These are phyloP conservation scores for Verticillium tricorpus DNA, from an alignment of 2,329 filamentous ascomycete genomes.

Conservation along the genomic window DNA sequence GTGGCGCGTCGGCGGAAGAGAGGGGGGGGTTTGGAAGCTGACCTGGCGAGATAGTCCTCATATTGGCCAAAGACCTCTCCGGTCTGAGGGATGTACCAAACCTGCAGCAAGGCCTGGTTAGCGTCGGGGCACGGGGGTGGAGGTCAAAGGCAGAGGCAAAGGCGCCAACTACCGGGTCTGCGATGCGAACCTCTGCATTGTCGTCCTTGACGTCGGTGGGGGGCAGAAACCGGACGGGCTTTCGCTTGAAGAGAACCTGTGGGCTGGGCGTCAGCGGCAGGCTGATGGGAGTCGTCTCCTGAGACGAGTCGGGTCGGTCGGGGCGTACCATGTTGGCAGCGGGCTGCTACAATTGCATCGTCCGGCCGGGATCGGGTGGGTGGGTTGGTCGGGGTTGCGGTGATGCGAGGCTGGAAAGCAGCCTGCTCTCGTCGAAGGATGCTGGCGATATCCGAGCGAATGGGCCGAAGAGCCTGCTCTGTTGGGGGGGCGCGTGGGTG, in stretches of 20 bases:
- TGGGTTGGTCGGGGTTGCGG: constrained; percentile 4
- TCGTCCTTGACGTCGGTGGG: constrained; percentile 72
- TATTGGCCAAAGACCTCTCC: constrained; percentile 87
- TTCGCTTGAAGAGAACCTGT: constrained; percentile 93
- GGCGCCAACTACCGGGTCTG: not conserved
- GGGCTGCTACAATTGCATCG: constrained; percentile 13
- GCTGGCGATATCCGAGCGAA: not conserved
- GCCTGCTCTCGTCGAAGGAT: constrained; percentile 18
- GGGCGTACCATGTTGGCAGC: constrained; percentile 27
- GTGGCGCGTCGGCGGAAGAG: constrained; percentile 7
- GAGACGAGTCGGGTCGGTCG: not conserved
- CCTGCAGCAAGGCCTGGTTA: constrained; percentile 43
- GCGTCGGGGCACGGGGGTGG: not conserved
- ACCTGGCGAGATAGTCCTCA: constrained; percentile 82
- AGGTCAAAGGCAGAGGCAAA: not conserved
- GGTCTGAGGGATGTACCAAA: constrained; percentile 88
- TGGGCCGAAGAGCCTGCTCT: not conserved
- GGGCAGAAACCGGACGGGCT: constrained; percentile 80
- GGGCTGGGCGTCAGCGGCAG: constrained; percentile 15
- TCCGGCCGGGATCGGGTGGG: constrained; percentile 2
- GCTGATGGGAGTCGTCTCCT: not conserved
- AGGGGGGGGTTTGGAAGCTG: constrained; percentile 27
- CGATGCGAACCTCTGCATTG: constrained; percentile 66
- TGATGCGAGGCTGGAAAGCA: constrained; percentile 37
- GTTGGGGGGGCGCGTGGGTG: constrained; percentile 5